Conservation (phyloP, 805 yeast genomes). For the Kazachstania viticola region DNA sequence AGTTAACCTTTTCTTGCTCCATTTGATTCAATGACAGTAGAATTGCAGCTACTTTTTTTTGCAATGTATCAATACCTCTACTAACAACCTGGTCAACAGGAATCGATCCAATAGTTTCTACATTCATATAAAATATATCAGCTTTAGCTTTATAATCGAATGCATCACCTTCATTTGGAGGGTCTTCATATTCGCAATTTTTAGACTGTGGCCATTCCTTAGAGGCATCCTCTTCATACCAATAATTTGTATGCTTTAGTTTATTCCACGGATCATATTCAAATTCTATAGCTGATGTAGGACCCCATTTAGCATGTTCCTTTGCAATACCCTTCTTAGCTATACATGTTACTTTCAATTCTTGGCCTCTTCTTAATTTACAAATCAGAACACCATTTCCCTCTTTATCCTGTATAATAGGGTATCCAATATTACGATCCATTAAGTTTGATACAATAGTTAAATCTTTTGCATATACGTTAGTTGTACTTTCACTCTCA, state of each 20-base stretch:
- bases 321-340: slow-evolving; percentile 96
- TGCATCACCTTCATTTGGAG: slow-evolving; percentile 75
- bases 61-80: slow-evolving; percentile 75
- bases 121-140: slow-evolving; percentile 68
- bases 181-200: slow-evolving; percentile 93
- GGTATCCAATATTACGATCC: slow-evolving; percentile 54
- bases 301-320: slow-evolving; percentile 98
- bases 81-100: slow-evolving; percentile 82
- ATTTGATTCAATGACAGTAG: slow-evolving; percentile 50
- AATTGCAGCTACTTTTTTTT: slow-evolving; percentile 84
- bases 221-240: slow-evolving; percentile 87
- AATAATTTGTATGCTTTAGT: slow-evolving; percentile 85
- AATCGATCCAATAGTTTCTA: slow-evolving; percentile 86
- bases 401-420: slow-evolving; percentile 69
- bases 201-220: slow-evolving; percentile 88
- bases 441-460: slow-evolving; percentile 31
- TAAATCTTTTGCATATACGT: slow-evolving; percentile 79
- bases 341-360: slow-evolving; percentile 75
- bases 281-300: slow-evolving; percentile 89
- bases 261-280: slow-evolving; percentile 99
- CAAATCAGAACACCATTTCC: slow-evolving; percentile 83
- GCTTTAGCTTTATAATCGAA: slow-evolving; percentile 83
- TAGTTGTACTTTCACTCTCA: slow-evolving; percentile 77
- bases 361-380: slow-evolving; percentile 87
- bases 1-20: slow-evolving; percentile 30